These are phyloP conservation scores for Aspergillus sp. DNA, from an alignment of 2,329 filamentous ascomycete species.

Conservation along the genomic window DNA sequence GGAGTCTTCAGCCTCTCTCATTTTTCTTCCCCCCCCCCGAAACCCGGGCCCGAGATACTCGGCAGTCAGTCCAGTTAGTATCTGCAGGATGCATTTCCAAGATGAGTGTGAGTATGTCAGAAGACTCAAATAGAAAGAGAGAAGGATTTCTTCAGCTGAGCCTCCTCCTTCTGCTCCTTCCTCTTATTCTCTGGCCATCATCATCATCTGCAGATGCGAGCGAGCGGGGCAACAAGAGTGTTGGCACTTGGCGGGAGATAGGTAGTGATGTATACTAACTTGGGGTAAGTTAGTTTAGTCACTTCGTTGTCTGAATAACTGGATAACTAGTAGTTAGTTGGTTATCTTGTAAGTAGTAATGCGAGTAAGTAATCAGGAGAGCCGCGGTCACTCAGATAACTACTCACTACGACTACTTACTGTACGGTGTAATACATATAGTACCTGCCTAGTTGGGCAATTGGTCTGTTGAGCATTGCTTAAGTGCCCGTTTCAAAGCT, in stretches of 20 bases:
- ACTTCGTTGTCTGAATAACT: background rate
- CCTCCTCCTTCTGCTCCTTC: background rate
- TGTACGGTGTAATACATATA: no score
- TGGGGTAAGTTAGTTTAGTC: background rate
- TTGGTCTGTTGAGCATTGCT: slow-evolving; percentile 5
- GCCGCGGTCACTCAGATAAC: background rate
- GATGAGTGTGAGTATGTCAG: no score
- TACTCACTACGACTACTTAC: background rate
- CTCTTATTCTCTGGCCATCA: no score
- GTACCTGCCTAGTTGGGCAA: slow-evolving; percentile 1
- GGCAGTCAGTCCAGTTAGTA: no score
- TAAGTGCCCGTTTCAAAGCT: slow-evolving; percentile 10
- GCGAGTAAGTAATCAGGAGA: background rate
- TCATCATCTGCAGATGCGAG: background rate
- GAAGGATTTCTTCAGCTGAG: background rate
- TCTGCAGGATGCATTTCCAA: no score
- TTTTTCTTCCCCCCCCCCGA: background rate
- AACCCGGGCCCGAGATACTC: no score
- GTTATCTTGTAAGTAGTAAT: background rate
- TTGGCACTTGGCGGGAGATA: no score
- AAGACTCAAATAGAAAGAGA: background rate
- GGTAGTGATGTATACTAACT: background rate
- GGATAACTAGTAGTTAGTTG: background rate
- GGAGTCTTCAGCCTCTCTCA: background rate
- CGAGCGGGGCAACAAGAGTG: background rate